Evolutionary conservation across 2,329 filamentous ascomycete genomes (phyloP).

Genomic region (Aspergillus arachidicola): DNA sequence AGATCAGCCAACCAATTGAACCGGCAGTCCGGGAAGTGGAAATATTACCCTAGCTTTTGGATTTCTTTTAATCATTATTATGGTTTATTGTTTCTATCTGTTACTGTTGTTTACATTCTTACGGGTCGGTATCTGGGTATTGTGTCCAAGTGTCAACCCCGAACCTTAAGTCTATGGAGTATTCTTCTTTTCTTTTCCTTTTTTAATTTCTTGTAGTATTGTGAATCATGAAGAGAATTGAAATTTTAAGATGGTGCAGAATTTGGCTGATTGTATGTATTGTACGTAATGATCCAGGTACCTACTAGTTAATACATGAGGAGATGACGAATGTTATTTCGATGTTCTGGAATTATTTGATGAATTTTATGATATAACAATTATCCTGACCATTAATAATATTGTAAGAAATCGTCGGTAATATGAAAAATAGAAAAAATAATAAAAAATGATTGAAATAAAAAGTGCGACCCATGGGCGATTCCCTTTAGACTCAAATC

Average conservation of each 20-base stretch:
- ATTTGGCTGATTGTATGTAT: not conserved
- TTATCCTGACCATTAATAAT: not conserved
- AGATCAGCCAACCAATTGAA: not conserved
- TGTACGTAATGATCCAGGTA: not conserved
- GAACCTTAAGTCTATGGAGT: not conserved
- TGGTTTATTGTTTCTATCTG: not conserved
- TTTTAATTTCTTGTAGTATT: not conserved
- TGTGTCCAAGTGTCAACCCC: not conserved
- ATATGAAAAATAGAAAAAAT: not conserved
- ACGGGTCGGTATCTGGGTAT: not conserved
- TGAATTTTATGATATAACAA: not conserved
- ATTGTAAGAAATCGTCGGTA: not conserved
- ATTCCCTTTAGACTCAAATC: constrained; percentile 9
- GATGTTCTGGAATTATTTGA: not conserved
- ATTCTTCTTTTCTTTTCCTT: not conserved
- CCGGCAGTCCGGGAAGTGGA: not conserved
- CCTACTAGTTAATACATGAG: not conserved
- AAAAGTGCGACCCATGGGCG: constrained; percentile 13
- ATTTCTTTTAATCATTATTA: not conserved
- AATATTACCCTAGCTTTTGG: not conserved
- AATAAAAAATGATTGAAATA: not conserved
- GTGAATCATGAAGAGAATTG: not conserved
- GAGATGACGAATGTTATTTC: not conserved
- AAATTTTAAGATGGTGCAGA: not conserved
- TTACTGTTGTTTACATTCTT: not conserved